Conservation (phyloP, 345 rosid species). For the Eucalyptus globulus region DNA sequence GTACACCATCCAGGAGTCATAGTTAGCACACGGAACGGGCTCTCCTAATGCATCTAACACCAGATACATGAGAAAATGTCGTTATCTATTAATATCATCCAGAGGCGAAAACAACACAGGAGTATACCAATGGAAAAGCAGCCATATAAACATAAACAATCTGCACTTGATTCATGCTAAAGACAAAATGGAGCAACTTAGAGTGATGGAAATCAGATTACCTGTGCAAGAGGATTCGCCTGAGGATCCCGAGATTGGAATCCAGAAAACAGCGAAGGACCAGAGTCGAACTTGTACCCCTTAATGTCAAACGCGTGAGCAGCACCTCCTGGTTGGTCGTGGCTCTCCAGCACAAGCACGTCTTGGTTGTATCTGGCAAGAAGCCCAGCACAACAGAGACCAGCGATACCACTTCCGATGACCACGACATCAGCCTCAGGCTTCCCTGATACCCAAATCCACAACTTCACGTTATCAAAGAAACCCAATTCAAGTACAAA, state of each 20-base stretch:
- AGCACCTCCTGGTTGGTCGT: slow-evolving; percentile 80
- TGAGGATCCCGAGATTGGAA: slow-evolving; percentile 83
- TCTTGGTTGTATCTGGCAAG: slow-evolving; percentile 77
- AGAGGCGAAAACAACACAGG: background rate
- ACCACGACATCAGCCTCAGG: slow-evolving; percentile 78
- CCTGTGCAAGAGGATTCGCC: slow-evolving; percentile 96
- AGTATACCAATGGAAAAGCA: background rate
- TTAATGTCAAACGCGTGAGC: slow-evolving; percentile 74
- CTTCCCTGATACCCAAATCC: slow-evolving; percentile 27
- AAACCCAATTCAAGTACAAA: background rate
- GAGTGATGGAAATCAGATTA: background rate
- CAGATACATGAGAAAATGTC: slow-evolving; percentile 15
- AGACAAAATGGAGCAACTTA: background rate
- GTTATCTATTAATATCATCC: background rate
- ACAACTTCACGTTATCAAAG: background rate
- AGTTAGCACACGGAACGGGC: slow-evolving; percentile 61
- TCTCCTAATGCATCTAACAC: slow-evolving; percentile 86
- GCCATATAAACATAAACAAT: background rate
- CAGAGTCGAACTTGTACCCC: slow-evolving; percentile 85
- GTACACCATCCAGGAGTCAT: slow-evolving; percentile 96
- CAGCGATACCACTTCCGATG: slow-evolving; percentile 85
- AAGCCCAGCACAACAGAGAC: slow-evolving; percentile 80
- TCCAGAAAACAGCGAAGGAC: slow-evolving; percentile 90
- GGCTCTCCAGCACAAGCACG: slow-evolving; percentile 78
- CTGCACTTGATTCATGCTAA: background rate